Conservation (phyloP, 176 grass and related monocot species). For the Urochloa ruziziensis region DNA sequence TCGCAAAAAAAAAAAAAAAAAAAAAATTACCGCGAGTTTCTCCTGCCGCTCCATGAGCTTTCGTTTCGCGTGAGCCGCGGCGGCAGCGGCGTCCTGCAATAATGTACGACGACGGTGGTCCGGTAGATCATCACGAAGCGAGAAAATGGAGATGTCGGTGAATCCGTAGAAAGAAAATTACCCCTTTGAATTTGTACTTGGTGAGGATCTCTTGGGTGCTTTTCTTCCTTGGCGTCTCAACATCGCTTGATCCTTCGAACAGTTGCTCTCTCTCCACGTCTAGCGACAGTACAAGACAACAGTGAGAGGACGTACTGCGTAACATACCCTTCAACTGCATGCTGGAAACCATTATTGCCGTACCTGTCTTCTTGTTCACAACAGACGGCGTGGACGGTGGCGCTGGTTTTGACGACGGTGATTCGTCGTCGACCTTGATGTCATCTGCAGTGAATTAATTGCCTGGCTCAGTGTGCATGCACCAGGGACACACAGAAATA, state of each 20-base stretch:
- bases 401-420: constrained; percentile 21
- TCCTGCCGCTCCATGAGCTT: constrained; percentile 85
- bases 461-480: background rate
- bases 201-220: constrained; percentile 89
- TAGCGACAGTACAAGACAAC: no score
- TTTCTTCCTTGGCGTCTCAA: constrained; percentile 68
- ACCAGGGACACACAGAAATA: background rate
- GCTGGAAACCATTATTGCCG: background rate
- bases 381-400: constrained; percentile 21
- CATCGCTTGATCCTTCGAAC: constrained; percentile 58
- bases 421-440: constrained; percentile 58
- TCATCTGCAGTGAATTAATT: constrained; percentile 56
- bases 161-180: background rate
- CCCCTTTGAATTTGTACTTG: constrained; percentile 83
- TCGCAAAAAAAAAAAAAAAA: no score
- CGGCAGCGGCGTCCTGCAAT: constrained; percentile 74
- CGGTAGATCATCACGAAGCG: background rate
- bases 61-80: constrained; percentile 75
- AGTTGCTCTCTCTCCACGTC: constrained; percentile 53
- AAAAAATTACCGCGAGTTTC: constrained; percentile 90
- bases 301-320: background rate
- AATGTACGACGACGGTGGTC: background rate
- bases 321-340: background rate
- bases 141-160: background rate
- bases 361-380: constrained; percentile 46